These are phyloP conservation scores for Kwoniella heveanensis DNA, from an alignment of 768 basidiomycete species.

Conservation along the genomic window DNA sequence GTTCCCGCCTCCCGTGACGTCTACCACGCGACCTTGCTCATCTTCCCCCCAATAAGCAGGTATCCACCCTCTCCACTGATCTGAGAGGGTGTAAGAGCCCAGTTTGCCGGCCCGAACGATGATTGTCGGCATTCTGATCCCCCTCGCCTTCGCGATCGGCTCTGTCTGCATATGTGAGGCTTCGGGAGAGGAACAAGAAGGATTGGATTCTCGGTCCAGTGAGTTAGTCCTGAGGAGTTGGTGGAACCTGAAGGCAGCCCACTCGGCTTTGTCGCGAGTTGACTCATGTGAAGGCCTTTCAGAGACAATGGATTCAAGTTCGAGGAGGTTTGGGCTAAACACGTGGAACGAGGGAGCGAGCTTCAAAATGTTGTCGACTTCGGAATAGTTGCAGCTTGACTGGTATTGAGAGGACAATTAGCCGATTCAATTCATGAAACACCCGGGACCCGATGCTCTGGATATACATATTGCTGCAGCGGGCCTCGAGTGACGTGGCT, in stretches of 20 bases:
- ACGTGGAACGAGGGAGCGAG: conserved; percentile 31
- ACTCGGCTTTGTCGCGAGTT: conserved; percentile 13
- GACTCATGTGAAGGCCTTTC: no score
- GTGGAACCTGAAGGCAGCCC: conserved; percentile 15
- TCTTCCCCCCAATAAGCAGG: conserved; percentile 36
- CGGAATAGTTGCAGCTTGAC: conserved; percentile 22
- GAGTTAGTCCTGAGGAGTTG: background rate
- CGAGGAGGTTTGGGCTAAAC: conserved; percentile 48
- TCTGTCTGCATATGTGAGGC: no score
- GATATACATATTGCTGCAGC: no score
- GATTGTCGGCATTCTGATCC: conserved; percentile 22
- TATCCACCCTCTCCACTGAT: conserved; percentile 41
- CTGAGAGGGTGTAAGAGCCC: conserved; percentile 40
- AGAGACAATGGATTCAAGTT: conserved; percentile 37
- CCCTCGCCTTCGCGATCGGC: no score
- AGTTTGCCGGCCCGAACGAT: conserved; percentile 41
- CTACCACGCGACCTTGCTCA: conserved; percentile 38
- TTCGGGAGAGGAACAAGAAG: no score
- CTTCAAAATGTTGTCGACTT: conserved; percentile 19
- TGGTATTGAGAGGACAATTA: no score
- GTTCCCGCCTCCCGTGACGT: conserved; percentile 50
- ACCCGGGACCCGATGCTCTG: no score
- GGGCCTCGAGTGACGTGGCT: no score
- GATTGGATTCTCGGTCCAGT: no score
- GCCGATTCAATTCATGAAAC: no score